These are phyloP conservation scores for Picea abies DNA, from an alignment of 83 land plant species.

Conservation along the genomic window DNA sequence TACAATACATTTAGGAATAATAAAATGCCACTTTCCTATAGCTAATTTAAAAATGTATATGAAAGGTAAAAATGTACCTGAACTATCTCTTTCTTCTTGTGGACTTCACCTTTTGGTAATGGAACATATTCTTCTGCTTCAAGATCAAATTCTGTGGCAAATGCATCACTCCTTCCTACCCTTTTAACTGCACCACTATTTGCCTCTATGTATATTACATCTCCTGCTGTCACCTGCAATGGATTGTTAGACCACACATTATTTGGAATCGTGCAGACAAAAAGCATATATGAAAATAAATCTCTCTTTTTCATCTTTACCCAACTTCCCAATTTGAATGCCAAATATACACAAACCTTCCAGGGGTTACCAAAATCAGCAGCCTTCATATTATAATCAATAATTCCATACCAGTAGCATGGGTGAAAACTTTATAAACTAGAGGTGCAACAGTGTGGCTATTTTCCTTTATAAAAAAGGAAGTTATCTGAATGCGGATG, in stretches of 20 bases:
- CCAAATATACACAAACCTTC: not conserved
- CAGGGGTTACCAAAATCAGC: not conserved
- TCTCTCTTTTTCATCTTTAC: not conserved
- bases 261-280: not conserved
- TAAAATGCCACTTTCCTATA: not conserved
- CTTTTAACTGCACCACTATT: constrained; percentile 99
- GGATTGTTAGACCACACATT: not conserved
- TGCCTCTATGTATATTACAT: constrained; percentile 98
- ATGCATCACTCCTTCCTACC: constrained; percentile 98
- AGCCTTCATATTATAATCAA: not conserved
- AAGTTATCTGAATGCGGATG: too few species aligned
- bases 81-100: constrained; percentile 97
- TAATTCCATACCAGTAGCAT: not conserved
- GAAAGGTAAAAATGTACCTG: constrained; percentile 55
- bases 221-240: constrained; percentile 91
- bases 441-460: not conserved
- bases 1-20: not conserved
- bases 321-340: not conserved
- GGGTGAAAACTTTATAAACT: not conserved
- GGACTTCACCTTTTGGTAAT: constrained; percentile 98
- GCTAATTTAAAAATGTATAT: not conserved
- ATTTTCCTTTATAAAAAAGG: too few species aligned
- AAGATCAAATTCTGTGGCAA: constrained; percentile 98
- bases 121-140: constrained; percentile 99
- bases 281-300: not conserved